These are phyloP conservation scores for Podospora fimiseda DNA, from an alignment of 495 filamentous ascomycete species.

Conservation along the genomic window DNA sequence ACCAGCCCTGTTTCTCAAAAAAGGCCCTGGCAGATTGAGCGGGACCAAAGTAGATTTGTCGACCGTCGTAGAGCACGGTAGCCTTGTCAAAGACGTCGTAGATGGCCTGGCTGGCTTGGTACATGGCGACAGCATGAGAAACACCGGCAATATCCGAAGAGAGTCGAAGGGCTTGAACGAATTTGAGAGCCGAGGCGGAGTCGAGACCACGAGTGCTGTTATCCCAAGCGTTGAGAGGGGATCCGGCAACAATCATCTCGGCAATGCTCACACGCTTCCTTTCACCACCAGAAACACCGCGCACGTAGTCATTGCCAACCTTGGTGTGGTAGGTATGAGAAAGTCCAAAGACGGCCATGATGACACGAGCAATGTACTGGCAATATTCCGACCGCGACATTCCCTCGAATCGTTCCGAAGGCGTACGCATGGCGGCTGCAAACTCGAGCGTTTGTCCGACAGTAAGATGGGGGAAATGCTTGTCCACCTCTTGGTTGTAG, in stretches of 20 bases:
- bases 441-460: constrained; percentile 63
- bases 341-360: constrained; percentile 70
- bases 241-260: constrained; percentile 43
- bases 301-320: constrained; percentile 76
- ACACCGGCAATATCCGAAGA: constrained; percentile 47
- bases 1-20: constrained; percentile 55
- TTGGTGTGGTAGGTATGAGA: constrained; percentile 57
- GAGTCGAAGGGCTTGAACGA: constrained; percentile 40
- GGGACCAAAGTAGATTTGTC: constrained; percentile 60
- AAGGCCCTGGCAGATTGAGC: constrained; percentile 48
- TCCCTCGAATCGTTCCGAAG: constrained; percentile 55
- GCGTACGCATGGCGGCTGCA: constrained; percentile 60
- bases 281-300: constrained; percentile 57
- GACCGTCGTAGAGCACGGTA: constrained; percentile 56
- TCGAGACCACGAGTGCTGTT: constrained; percentile 52
- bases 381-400: constrained; percentile 59
- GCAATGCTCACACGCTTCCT: constrained; percentile 50
- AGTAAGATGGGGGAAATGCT: constrained; percentile 60
- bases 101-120: constrained; percentile 65
- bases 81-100: constrained; percentile 62
- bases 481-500: constrained; percentile 51
- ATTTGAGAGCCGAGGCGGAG: constrained; percentile 44
- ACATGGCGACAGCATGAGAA: constrained; percentile 59
- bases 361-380: constrained; percentile 59
- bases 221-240: constrained; percentile 46